Percentiles rank a stretch among this genome's conserved stretches.
Evolutionary conservation across 2,329 filamentous ascomycete species (phyloP).

Genomic region (Epichloe baconii): DNA sequence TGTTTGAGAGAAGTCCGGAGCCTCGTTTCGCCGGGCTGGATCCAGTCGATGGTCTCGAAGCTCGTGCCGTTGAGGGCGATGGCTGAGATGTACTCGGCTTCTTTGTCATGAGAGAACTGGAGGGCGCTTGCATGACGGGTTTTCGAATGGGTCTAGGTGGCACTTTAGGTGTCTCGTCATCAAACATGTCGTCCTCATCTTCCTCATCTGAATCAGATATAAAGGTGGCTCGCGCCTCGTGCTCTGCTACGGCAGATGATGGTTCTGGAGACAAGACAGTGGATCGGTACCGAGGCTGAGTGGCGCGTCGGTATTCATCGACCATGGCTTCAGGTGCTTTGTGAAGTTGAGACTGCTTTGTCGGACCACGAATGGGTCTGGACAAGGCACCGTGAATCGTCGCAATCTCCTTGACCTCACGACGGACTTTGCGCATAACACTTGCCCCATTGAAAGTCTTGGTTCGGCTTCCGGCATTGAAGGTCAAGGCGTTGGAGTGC

Average conservation of each 20-base stretch:
- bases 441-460: conserved; percentile 38
- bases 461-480: conserved; percentile 35
- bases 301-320: conserved; percentile 34
- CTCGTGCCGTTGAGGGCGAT: neutral
- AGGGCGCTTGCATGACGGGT: conserved; percentile 2
- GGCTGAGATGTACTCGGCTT: neutral
- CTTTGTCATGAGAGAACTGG: neutral
- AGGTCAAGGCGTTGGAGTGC: conserved; percentile 25
- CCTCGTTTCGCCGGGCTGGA: neutral
- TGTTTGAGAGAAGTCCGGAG: conserved; percentile 6
- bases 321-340: conserved; percentile 42
- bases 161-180: neutral
- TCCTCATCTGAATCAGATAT: conserved; percentile 27
- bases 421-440: conserved; percentile 41
- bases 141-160: neutral
- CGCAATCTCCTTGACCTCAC: conserved; percentile 42
- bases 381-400: conserved; percentile 33
- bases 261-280: conserved; percentile 11
- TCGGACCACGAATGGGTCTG: conserved; percentile 13
- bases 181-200: conserved; percentile 10
- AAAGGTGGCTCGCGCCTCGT: conserved; percentile 24
- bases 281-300: conserved; percentile 22
- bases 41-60: neutral
- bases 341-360: conserved; percentile 26
- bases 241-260: conserved; percentile 15